A percentile compares a stretch with the other conserved stretches of the same genome.
phyloP scores from a whole-genome alignment of 2,329 filamentous ascomycete genomes.

The Aspergillus brasiliensis region DNA sequence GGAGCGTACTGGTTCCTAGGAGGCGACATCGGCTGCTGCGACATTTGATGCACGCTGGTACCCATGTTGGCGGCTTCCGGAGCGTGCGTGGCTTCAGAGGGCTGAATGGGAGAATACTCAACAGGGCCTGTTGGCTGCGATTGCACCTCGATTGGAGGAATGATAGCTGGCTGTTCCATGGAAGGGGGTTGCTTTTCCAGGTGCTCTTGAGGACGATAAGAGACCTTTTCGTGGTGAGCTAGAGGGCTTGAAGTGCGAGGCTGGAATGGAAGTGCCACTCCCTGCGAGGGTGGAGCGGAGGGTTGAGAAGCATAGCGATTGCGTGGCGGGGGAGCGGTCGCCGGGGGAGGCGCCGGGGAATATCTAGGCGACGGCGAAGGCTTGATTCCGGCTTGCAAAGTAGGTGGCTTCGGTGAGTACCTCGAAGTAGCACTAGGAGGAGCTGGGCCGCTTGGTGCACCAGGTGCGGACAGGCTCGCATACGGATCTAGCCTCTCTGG shows the following conservation, averaged over 20 bases:
- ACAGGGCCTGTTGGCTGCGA: constrained; percentile 20
- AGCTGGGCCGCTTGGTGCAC: constrained; percentile 30
- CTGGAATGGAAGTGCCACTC: constrained; percentile 55
- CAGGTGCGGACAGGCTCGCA: constrained; percentile 28
- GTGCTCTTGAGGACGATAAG: constrained; percentile 32
- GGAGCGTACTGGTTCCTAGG: constrained; percentile 37
- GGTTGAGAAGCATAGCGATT: constrained; percentile 47
- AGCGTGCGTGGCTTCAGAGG: constrained; percentile 10
- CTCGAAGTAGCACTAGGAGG: constrained; percentile 37
- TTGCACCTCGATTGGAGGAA: constrained; percentile 24
- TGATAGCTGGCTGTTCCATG: constrained; percentile 26
- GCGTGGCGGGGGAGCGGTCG: constrained; percentile 28
- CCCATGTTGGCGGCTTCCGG: constrained; percentile 7
- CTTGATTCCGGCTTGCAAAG: constrained; percentile 34
- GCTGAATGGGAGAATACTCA: neutral
- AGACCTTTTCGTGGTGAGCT: constrained; percentile 52
- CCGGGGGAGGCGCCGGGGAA: constrained; percentile 48
- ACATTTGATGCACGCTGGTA: constrained; percentile 7
- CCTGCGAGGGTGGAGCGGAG: constrained; percentile 28
- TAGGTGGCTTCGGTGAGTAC: constrained; percentile 46
- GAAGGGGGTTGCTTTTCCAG: constrained; percentile 26
- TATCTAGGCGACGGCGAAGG: constrained; percentile 45
- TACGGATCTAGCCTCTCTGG: constrained; percentile 39
- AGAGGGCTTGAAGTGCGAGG: constrained; percentile 67
- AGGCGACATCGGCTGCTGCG: constrained; percentile 27